phyloP scores from a whole-genome alignment of 2,329 filamentous ascomycete genomes.

The Aspergillus sp. region DNA sequence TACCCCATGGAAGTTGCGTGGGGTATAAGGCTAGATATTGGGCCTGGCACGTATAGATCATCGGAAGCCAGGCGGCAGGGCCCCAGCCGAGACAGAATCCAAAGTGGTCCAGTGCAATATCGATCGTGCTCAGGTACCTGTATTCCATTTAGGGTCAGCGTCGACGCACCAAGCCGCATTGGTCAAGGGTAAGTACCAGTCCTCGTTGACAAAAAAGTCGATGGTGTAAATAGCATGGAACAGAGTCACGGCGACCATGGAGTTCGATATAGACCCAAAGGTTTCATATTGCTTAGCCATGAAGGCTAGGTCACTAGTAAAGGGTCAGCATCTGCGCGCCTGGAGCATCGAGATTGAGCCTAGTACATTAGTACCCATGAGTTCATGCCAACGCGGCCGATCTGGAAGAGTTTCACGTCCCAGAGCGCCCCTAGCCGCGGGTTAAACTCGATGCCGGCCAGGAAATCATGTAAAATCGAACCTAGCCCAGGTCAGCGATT shows the following conservation, averaged over 20 bases:
- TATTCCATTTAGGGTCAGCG: neutral
- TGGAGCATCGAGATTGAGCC: neutral
- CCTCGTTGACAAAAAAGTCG: constrained; percentile 51
- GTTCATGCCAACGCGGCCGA: constrained; percentile 49
- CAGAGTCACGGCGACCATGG: constrained; percentile 38
- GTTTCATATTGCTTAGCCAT: constrained; percentile 1
- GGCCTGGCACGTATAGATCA: constrained; percentile 48
- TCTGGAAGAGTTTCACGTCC: constrained; percentile 50
- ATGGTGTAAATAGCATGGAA: constrained; percentile 47
- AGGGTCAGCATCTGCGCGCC: neutral
- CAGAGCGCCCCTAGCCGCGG: constrained; percentile 42
- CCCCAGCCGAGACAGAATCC: constrained; percentile 48
- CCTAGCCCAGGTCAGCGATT: neutral
- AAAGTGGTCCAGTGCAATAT: constrained; percentile 45
- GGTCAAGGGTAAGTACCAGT: constrained; percentile 34
- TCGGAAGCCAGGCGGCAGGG: constrained; percentile 45
- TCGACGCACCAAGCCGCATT: neutral
- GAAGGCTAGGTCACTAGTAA: constrained; percentile 5
- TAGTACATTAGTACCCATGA: constrained; percentile 41
- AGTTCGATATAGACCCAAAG: neutral
- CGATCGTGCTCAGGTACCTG: constrained; percentile 36
- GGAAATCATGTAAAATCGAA: constrained; percentile 44
- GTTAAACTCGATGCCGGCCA: constrained; percentile 49
- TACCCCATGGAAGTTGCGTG: constrained; percentile 12
- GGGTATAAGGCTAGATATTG: constrained; percentile 49